Conservation (phyloP, 768 basidiomycete genomes). For the Serendipita sp. region DNA sequence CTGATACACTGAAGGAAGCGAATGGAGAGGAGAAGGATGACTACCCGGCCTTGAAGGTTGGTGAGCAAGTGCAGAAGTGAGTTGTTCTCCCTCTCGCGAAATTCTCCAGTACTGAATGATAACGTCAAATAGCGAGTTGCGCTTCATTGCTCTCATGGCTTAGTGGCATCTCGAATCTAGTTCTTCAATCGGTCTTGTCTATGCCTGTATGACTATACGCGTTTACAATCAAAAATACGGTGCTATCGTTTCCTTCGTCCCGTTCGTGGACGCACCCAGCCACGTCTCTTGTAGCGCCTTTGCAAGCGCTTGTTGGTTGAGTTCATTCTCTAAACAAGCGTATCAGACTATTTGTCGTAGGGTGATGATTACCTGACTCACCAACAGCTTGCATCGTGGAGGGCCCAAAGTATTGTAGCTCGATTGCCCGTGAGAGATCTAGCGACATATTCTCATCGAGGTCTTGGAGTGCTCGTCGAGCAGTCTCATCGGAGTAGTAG, state of each 20-base stretch:
- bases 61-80: constrained; percentile 74
- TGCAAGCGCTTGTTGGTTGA: not conserved
- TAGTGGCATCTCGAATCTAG: constrained; percentile 21
- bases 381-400: not conserved
- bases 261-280: too few relatives aligned
- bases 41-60: constrained; percentile 72
- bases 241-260: too few relatives aligned
- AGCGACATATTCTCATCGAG: constrained; percentile 1
- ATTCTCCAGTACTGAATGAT: not conserved
- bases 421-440: not conserved
- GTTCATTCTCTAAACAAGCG: not conserved
- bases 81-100: constrained; percentile 14
- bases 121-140: constrained; percentile 43
- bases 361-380: not conserved
- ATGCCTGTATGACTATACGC: not conserved
- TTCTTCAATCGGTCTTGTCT: not conserved
- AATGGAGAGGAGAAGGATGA: constrained; percentile 27
- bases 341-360: too few relatives aligned
- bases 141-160: constrained; percentile 66
- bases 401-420: not conserved
- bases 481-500: not conserved
- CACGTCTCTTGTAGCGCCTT: not conserved
- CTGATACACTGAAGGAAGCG: constrained; percentile 24
- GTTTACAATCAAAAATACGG: too few relatives aligned
- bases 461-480: not conserved